Conservation (phyloP, 176 grass and related monocot genomes). For the Hsuehochloa calcarea region DNA sequence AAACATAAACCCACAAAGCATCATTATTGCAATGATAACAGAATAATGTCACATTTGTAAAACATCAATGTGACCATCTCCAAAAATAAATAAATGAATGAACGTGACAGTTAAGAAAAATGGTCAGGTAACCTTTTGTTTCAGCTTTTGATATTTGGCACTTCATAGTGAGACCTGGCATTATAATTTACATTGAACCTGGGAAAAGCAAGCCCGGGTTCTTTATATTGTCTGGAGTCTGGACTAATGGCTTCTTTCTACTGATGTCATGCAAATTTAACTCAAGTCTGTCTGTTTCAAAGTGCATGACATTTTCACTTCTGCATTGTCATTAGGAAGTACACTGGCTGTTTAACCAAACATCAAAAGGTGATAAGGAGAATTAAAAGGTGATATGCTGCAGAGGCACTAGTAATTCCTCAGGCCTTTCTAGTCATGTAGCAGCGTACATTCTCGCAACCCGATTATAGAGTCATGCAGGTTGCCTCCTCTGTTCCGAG, state of each 20-base stretch:
- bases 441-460: neutral
- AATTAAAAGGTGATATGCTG: neutral
- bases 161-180: constrained; percentile 16
- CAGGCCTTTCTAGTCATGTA: neutral
- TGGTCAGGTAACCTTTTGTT: neutral
- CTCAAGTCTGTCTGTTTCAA: neutral
- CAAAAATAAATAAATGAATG: too few species aligned
- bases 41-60: neutral
- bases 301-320: neutral
- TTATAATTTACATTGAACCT: constrained; percentile 17
- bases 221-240: constrained; percentile 16
- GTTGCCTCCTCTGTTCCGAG: neutral
- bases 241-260: neutral
- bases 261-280: neutral
- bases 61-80: neutral
- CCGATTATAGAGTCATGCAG: neutral
- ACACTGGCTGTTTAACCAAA: neutral
- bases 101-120: neutral
- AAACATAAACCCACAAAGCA: neutral
- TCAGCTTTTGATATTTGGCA: constrained; percentile 6
- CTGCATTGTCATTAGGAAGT: neutral
- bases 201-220: constrained; percentile 5
- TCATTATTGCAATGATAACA: neutral
- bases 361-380: neutral
- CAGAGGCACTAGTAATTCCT: neutral